Evolutionary conservation across 2,329 filamentous ascomycete species (phyloP).

Genomic region (Cordyceps fumosorosea): DNA sequence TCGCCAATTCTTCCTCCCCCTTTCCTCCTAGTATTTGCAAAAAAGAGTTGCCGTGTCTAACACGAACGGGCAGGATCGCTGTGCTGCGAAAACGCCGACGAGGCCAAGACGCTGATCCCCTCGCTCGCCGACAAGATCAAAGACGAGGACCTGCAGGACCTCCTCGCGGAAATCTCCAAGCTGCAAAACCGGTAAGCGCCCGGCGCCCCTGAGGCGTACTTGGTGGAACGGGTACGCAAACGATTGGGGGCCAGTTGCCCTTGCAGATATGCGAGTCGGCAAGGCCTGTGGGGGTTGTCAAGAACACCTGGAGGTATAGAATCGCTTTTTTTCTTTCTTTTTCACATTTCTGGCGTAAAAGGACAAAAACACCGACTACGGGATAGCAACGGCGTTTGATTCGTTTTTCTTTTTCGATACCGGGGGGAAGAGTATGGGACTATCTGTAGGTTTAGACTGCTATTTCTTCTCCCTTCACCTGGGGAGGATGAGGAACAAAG

Average conservation of each 20-base stretch:
- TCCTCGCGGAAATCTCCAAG: slow-evolving; percentile 88
- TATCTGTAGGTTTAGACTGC: slow-evolving; percentile 1
- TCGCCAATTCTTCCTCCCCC: neutral
- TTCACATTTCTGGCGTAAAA: slow-evolving; percentile 25
- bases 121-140: slow-evolving; percentile 82
- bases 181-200: slow-evolving; percentile 40
- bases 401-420: slow-evolving; percentile 10
- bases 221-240: neutral
- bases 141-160: slow-evolving; percentile 79
- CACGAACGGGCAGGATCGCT: slow-evolving; percentile 59
- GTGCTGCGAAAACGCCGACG: slow-evolving; percentile 87
- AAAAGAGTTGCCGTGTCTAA: neutral
- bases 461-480: neutral
- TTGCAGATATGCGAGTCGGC: neutral
- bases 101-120: slow-evolving; percentile 93
- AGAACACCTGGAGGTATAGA: slow-evolving; percentile 1
- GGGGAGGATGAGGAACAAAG: neutral
- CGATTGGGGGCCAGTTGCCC: neutral
- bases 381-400: slow-evolving; percentile 15
- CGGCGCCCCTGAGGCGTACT: neutral
- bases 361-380: slow-evolving; percentile 18
- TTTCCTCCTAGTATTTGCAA: no score
- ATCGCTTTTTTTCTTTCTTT: slow-evolving; percentile 3
- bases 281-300: slow-evolving; percentile 11
- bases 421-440: neutral